A percentile compares a stretch with the other conserved stretches of the same genome.
Conservation (phyloP, 1,284 basidiomycete genomes). For the Sporisorium graminicola region DNA sequence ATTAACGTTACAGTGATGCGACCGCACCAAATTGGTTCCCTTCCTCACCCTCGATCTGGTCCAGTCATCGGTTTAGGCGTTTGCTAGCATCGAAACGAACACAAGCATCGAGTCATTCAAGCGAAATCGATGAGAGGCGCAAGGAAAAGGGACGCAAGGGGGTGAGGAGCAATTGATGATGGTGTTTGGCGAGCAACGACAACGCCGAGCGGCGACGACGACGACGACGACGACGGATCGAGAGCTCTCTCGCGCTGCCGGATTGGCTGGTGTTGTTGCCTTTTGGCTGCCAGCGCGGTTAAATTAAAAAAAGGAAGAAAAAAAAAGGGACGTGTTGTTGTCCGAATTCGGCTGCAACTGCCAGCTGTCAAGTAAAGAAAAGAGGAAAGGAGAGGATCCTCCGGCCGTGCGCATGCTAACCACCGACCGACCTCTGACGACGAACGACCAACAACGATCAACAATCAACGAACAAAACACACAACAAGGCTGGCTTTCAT, state of each 20-base stretch:
- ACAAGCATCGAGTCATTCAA: no score
- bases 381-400: not conserved
- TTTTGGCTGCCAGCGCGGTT: conserved; percentile 6
- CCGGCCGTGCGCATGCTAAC: not conserved
- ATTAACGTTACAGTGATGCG: no score
- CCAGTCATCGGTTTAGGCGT: not conserved
- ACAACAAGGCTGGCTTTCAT: conserved; percentile 1
- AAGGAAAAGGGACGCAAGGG: not conserved
- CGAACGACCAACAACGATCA: no score
- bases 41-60: not conserved
- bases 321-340: not conserved
- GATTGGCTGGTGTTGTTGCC: no score
- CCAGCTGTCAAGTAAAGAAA: conserved; percentile 20
- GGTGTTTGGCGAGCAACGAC: not conserved
- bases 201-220: not conserved
- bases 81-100: not conserved
- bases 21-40: no score
- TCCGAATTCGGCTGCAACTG: not conserved
- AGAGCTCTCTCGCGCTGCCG: no score
- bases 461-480: no score
- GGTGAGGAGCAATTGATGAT: not conserved
- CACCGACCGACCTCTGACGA: no score
- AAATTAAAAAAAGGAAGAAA: not conserved
- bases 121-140: no score
- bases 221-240: no score